phyloP scores from a whole-genome alignment of 371 early-diverging fungal genomes.

The Mucor saturninus region DNA sequence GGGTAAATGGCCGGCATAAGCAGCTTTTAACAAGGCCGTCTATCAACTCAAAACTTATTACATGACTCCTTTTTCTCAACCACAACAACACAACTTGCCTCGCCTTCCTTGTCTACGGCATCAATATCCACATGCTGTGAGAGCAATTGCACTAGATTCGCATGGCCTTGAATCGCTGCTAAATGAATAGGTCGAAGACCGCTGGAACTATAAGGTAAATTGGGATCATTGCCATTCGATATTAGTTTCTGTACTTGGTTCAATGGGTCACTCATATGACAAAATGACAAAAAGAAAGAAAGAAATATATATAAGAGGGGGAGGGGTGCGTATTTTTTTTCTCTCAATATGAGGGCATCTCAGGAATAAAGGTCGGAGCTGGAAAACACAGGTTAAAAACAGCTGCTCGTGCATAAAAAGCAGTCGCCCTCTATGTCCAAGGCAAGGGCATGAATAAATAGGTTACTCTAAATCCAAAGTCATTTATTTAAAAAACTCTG shows the following conservation, averaged over 20 bases:
- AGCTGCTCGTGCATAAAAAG: no score
- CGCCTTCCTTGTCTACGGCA: slow-evolving; percentile 64
- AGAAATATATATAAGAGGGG: no score
- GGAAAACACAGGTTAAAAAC: no score
- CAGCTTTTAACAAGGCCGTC: slow-evolving; percentile 78
- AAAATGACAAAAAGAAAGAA: no score
- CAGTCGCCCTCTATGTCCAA: no score
- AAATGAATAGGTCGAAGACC: slow-evolving; percentile 65
- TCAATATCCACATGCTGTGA: slow-evolving; percentile 64
- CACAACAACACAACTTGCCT: slow-evolving; percentile 41
- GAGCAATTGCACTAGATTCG: slow-evolving; percentile 59
- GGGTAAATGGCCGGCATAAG: slow-evolving; percentile 61
- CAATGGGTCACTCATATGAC: slow-evolving; percentile 11
- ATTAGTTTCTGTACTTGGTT: slow-evolving; percentile 13
- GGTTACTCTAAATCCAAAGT: no score
- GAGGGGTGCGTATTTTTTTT: no score
- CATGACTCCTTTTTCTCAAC: neutral
- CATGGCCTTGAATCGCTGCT: slow-evolving; percentile 64
- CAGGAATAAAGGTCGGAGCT: no score
- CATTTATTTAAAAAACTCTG: no score
- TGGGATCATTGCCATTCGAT: slow-evolving; percentile 19
- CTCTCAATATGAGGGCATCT: no score
- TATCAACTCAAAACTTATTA: slow-evolving; percentile 19
- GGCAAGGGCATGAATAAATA: no score
- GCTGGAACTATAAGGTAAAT: slow-evolving; percentile 36